Base-by-base conservation (phyloP, 2,329 filamentous ascomycete species). In the Hymenotorrendiella dingleyae region DNA sequence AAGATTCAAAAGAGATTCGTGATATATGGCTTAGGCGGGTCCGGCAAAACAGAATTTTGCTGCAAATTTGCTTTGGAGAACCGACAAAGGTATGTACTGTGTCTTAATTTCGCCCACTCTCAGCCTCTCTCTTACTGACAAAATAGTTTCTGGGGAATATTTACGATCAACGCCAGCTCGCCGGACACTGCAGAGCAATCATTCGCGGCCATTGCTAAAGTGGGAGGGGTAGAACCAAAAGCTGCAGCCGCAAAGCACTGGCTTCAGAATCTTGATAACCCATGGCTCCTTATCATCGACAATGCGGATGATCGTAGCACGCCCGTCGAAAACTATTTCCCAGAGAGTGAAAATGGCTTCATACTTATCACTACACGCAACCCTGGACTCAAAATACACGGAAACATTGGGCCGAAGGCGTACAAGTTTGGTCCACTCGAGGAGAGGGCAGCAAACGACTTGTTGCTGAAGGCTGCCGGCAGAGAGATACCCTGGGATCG, bases 331-430 rank as follows among this genome's bases (percentile, higher is more conserved):
- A 24, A 50, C 32, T 36, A 61, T 42, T 30, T 61, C 60, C 41
- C 63, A 55, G 3, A 22, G 39, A 17, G 60, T 53, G 12, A 47
- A 52, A n/a, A 47, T 38, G 50, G 67, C 57, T 5, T 52, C 33
- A 58, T 67, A 17, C 40, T 68, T 2, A 50, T 69, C 1, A 70
- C 67, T 0, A 66, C 62, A 11, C 52, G 64, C 24, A 64, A 66
- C 36, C 61, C 17, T 49, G 22, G 32, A 11, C 11, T 20, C n/a
- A 27, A 16, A 7, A 24, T 14, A 7, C 24, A 48, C 21, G 45
- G 24, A 4, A 48, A 37, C 3, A 11, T 35, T 17, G 46, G 43
- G n/a, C 3, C n/a, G 20, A 3, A 16, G 11, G 33, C 17, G n/a
- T 34, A 34, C 10, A 7, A 17, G 8, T 34, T 41, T 22, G 19